These are phyloP conservation scores for Alternaria rosae DNA, from an alignment of 2,329 filamentous ascomycete genomes.

Conservation along the genomic window DNA sequence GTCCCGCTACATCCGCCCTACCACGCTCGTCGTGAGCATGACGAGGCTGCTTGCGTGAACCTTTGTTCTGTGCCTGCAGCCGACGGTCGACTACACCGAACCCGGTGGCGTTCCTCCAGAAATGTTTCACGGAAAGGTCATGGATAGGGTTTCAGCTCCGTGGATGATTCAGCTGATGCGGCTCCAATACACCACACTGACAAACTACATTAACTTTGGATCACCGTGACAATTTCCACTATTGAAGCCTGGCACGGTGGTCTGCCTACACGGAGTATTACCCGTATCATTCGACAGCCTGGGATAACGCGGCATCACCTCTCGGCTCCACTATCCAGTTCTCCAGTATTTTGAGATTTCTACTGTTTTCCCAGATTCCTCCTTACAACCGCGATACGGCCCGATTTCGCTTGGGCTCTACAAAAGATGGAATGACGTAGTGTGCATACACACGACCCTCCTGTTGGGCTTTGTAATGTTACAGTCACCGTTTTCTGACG, in stretches of 20 bases:
- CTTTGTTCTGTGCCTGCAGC: constrained; percentile 29
- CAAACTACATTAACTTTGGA: constrained; percentile 10
- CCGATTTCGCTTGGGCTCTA: constrained; percentile 5
- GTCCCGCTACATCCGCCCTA: constrained; percentile 20
- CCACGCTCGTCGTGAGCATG: constrained; percentile 19
- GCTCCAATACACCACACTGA: constrained; percentile 31
- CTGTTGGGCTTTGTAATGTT: not conserved
- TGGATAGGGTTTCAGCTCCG: constrained; percentile 7
- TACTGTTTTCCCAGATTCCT: constrained; percentile 12
- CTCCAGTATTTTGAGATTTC: constrained; percentile 7
- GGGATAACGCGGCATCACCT: constrained; percentile 17
- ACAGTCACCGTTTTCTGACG: constrained; percentile 1
- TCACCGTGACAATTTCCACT: constrained; percentile 12
- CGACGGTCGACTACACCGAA: constrained; percentile 8
- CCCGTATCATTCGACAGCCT: constrained; percentile 20
- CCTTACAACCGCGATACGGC: constrained; percentile 11
- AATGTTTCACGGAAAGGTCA: not conserved
- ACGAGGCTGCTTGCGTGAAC: constrained; percentile 38
- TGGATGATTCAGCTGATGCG: constrained; percentile 34
- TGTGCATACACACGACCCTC: not conserved
- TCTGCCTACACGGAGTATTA: constrained; percentile 6
- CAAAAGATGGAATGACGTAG: not conserved
- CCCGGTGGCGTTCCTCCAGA: constrained; percentile 3
- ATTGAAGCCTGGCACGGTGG: not conserved
- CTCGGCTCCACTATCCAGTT: constrained; percentile 14